These are phyloP conservation scores for Chloropicon primus DNA, from an alignment of 139 green algal species.

Conservation along the genomic window DNA sequence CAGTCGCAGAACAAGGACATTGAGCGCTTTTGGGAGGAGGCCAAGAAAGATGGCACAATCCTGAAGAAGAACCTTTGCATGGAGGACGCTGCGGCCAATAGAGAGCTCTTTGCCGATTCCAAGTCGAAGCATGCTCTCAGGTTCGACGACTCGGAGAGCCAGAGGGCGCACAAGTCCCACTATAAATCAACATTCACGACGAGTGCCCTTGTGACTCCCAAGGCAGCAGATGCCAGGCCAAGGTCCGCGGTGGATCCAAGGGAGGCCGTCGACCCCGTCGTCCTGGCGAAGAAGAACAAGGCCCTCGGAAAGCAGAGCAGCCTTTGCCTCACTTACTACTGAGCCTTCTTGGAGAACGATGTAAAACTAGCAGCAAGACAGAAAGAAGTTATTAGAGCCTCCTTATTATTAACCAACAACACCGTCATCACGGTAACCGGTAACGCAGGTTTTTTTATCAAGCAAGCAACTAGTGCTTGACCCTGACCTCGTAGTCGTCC, in stretches of 20 bases:
- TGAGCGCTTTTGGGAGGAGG: not conserved
- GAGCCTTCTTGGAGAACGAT: not conserved
- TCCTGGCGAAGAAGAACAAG: not conserved
- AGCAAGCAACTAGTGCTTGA: not conserved
- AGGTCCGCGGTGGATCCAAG: no score
- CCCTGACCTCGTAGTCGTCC: not conserved
- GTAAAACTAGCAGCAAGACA: not conserved
- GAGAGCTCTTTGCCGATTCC: not conserved
- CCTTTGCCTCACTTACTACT: not conserved
- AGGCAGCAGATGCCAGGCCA: no score
- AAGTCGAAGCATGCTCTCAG: not conserved
- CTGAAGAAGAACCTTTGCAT: not conserved
- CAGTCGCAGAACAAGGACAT: not conserved
- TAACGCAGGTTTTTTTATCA: no score
- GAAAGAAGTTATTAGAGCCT: no score
- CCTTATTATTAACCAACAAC: no score
- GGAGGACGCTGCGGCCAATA: not conserved
- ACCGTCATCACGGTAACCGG: no score
- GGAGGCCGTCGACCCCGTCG: no score
- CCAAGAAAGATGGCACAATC: not conserved
- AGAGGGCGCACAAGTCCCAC: not conserved
- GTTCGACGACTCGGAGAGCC: not conserved
- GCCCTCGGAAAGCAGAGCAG: not conserved
- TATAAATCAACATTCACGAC: not conserved
- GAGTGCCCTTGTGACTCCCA: not conserved